Evolutionary conservation across 108 stramenopile genomes (phyloP).

Genomic region (Schizochytrium sp.): DNA sequence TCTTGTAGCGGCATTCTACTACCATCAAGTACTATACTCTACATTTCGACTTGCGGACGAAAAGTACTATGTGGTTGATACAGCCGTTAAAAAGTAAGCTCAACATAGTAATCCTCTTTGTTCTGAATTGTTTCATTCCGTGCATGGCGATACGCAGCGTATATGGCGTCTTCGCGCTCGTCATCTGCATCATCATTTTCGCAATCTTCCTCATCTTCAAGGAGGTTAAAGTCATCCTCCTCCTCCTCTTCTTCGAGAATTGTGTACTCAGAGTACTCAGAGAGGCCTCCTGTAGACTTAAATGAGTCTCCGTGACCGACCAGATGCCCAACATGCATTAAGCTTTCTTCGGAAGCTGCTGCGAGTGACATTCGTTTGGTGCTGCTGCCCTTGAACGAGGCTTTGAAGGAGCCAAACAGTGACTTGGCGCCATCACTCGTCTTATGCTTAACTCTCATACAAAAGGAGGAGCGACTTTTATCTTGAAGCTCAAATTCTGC

Average conservation of each 20-base stretch:
- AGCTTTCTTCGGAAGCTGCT: neutral
- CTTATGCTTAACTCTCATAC: conserved; percentile 6
- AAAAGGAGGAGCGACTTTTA: neutral
- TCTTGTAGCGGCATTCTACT: conserved; percentile 31
- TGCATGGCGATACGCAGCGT: neutral
- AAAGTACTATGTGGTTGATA: conserved; percentile 46
- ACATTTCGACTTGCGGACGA: conserved; percentile 56
- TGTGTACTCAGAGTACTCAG: conserved; percentile 51
- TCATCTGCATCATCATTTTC: neutral
- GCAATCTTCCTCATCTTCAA: neutral
- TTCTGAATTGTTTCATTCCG: neutral
- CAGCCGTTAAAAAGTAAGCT: conserved; percentile 7
- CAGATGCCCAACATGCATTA: neutral
- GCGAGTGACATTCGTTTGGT: neutral
- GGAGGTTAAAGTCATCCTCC: conserved; percentile 1
- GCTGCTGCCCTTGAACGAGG: neutral
- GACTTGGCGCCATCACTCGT: neutral
- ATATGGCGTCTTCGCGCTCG: neutral
- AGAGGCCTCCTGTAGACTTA: neutral
- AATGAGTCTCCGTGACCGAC: neutral
- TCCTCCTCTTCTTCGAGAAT: conserved; percentile 46
- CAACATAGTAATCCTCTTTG: conserved; percentile 4
- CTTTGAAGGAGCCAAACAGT: conserved; percentile 2
- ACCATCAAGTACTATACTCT: conserved; percentile 53
- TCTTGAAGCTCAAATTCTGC: neutral